Base-by-base conservation (phyloP, 208 protist species). In the Kentomonas sorsogonicus region DNA sequence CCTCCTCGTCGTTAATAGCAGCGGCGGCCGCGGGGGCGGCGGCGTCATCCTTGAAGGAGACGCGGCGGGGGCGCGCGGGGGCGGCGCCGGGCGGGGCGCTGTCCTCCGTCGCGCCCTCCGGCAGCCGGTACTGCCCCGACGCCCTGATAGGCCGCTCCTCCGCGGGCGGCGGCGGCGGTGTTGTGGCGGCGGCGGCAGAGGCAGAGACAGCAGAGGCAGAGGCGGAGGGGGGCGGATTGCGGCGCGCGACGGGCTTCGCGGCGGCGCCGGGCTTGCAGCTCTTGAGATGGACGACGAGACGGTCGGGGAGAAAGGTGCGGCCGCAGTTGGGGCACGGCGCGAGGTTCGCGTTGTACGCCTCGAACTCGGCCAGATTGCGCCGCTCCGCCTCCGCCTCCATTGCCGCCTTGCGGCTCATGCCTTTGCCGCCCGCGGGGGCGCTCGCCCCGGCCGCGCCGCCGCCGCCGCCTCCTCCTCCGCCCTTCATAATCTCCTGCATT, bases 301-400 rank as follows among this genome's bases (percentile, higher is more conserved):
- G 78, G 39, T 95, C 90, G 0, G 93, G 93, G 31, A 93, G 53
- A 53, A 97, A 97, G 20, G 83, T 96, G 65, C 93, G 82, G 46
- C 78, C 76, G 61, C 93, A 97, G 63, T 94, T 86, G 1, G 77
- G 79, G 72, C 91, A 97, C 38, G 81, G 75, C 5, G 72, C 45
- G 16, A 96, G 72, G 16, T 74, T 80, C 20, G 68, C 68, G 41
- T 89, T 90, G 64, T 86, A 97, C 10, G 71, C 57, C 47, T 93
- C 58, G 53, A 89, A 73, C 68, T 93, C 79, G 27, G 78, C 51
- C 41, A 77, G 71, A 55, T 97, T 97, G 69, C 91, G 91, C 13
- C 54, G 41, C 25, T 94, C 89, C 5, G 80, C 59, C 22, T 86
- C 63, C 26, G 6, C 51, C 29, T 31, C 40, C 2, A 56, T 20